Base-by-base conservation (phyloP, 108 stramenopile genomes). In the Pseudonitzschia delicatissima region DNA sequence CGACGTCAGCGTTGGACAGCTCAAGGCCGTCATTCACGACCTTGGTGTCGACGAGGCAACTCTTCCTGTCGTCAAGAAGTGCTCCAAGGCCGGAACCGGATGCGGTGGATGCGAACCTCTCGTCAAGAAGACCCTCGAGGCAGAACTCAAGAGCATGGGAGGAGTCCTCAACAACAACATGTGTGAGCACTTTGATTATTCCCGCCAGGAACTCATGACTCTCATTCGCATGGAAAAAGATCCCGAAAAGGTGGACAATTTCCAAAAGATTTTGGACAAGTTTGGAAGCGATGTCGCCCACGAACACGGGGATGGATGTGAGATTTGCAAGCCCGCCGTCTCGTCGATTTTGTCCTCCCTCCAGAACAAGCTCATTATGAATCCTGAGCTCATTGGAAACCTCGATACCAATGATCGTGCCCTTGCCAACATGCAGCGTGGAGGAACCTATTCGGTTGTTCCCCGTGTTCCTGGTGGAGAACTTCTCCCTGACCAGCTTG, bases 351-450 rank as follows among this genome's bases (percentile, higher is more conserved):
- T 96, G 34, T 90, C 96, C 2, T 93, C 92, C 3, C 69, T 91
- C 21, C 64, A 79, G 76, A 96, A 96, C 74, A 91, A 85, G 8
- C 47, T 93, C 60, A 77, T 92, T 52, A 61, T 96, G 40, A 85
- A 83, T 60, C 77, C 82, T n/a, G 86, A 82, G 31, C 78, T 85
- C 20, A 85, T 83, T 44, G 82, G 82, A 23, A 82, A 94, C 6
- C 93, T 92, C 80, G 96, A 96, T 64, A 96, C 96, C 42, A 96
- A 96, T 59, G 96, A 96, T 69, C 87, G 96, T 35, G 72, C 92
- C 49, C 67, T 96, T 33, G 96, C 88, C 48, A 96, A 96, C 72
- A 96, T 96, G 91, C 96, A 96, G 74, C 79, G 96, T 57, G 93
- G 96, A 42, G 96, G 96, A 47, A 88, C 96, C 8, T 96, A 96